A percentile compares a stretch with the other conserved stretches of the same genome.
Conservation (phyloP, 1,284 basidiomycete genomes). For the Amylostereum areolatum region DNA sequence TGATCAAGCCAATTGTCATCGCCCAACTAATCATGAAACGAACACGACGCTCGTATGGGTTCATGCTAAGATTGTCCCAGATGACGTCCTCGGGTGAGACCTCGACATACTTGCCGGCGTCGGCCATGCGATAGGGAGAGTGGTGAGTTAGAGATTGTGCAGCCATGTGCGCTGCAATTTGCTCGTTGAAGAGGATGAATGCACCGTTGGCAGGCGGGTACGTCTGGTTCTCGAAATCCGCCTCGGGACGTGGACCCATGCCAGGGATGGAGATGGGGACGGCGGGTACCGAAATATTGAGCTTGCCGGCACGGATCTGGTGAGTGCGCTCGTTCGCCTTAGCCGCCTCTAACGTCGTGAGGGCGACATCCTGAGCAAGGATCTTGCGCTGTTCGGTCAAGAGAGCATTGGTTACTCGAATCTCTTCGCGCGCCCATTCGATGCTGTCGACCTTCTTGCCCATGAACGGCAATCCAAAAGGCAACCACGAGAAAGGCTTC, state of each 20-base stretch:
- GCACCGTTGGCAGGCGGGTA: slow-evolving; percentile 79
- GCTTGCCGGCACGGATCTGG: slow-evolving; percentile 10
- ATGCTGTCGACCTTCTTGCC: slow-evolving; percentile 90
- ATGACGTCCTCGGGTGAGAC: slow-evolving; percentile 84
- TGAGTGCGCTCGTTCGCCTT: slow-evolving; percentile 4
- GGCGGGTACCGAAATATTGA: slow-evolving; percentile 9
- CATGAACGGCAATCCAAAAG: slow-evolving; percentile 57
- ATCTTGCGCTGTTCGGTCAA: slow-evolving; percentile 44
- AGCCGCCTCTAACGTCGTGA: slow-evolving; percentile 11
- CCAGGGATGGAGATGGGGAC: slow-evolving; percentile 12
- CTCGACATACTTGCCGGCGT: slow-evolving; percentile 50
- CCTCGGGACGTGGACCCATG: slow-evolving; percentile 2
- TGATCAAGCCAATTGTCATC: slow-evolving; percentile 58
- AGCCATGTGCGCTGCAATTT: slow-evolving; percentile 90
- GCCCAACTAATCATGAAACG: slow-evolving; percentile 56
- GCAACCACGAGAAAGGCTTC: slow-evolving; percentile 42
- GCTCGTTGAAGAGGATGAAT: slow-evolving; percentile 91
- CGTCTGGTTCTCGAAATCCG: slow-evolving; percentile 25
- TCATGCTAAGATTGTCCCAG: slow-evolving; percentile 85
- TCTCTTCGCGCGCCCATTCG: slow-evolving; percentile 80
- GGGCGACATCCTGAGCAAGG: slow-evolving; percentile 24
- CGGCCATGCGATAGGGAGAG: slow-evolving; percentile 73
- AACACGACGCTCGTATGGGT: slow-evolving; percentile 82
- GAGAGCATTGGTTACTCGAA: slow-evolving; percentile 44
- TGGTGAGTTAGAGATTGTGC: slow-evolving; percentile 69